phyloP scores from a whole-genome alignment of 2,329 filamentous ascomycete genomes.

The Niveomyces coronatus region DNA sequence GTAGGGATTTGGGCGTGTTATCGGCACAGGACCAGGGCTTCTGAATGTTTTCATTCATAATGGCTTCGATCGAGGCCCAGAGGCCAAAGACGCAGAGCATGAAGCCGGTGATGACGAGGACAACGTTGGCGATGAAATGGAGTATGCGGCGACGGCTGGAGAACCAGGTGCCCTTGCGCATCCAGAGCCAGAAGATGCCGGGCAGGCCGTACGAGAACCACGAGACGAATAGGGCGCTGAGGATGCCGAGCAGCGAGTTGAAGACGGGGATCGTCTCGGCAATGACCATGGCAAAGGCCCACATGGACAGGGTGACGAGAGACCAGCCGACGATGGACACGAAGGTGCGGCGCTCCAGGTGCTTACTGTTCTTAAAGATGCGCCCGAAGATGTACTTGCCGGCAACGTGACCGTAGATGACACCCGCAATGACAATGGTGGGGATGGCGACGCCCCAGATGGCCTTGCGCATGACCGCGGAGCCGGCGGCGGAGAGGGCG shows the following conservation, averaged over 20 bases:
- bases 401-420: conserved; percentile 59
- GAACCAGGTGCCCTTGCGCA: conserved; percentile 33
- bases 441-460: conserved; percentile 60
- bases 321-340: conserved; percentile 48
- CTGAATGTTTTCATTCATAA: conserved; percentile 19
- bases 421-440: conserved; percentile 60
- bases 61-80: conserved; percentile 29
- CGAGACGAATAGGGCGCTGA: conserved; percentile 51
- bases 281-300: conserved; percentile 56
- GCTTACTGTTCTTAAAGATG: conserved; percentile 48
- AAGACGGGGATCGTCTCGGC: conserved; percentile 62
- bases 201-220: conserved; percentile 53
- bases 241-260: conserved; percentile 52
- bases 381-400: conserved; percentile 57
- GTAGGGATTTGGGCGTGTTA: conserved; percentile 2
- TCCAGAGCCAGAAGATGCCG: conserved; percentile 37
- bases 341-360: conserved; percentile 39
- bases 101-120: conserved; percentile 23
- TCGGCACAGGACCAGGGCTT: conserved; percentile 26
- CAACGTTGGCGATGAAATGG: conserved; percentile 22
- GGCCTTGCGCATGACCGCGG: conserved; percentile 44
- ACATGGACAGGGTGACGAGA: conserved; percentile 41
- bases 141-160: conserved; percentile 19
- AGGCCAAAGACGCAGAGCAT: conserved; percentile 28
- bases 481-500: conserved; percentile 51